Base-by-base conservation (phyloP, 495 filamentous ascomycete genomes). In the Podospora bellae-mahoneyi region DNA sequence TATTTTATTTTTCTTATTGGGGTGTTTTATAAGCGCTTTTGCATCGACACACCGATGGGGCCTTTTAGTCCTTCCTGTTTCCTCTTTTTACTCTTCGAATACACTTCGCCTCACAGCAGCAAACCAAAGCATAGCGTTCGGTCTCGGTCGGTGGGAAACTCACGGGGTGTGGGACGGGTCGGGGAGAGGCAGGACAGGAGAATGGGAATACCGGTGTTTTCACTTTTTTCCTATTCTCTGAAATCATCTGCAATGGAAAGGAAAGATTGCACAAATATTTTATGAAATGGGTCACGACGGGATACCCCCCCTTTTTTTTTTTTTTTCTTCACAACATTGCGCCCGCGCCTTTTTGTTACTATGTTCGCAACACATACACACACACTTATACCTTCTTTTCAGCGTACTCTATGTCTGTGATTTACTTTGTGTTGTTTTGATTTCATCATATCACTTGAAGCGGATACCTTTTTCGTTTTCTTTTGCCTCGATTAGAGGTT, bases 81-180 rank as follows among this genome's bases (percentile, higher is more conserved):
- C 66, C 56, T 55, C 32, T 62, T 60, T 72, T 63, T 64, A 64
- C 69, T 68, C 61, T 60, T 61, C 71, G 67, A 75, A 74, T 77
- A 77, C 75, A 77, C 57, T 72, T 75, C 61, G 75, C 75, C 73
- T 77, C 75, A 74, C 73, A 77, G 75, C 75, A 77, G 64, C 54
- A 65, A 61, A 67, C 67, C 48, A 68, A 62, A 76, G 71, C 75
- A 77, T 77, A 71, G 70, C 75, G 66, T 48, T 48, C 39, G 39
- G 39, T 48, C 39, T 48, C 39, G 39, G 39, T 61, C 30, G 65
- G 66, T 66, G 54, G 66, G 60, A 39, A 20, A 34, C 30, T 60
- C 59, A 32, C 30, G 7, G 59, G 67, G 67, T 23, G 63, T 55
- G 60, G 44, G 60, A 67, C 26, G 58, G 69, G 54, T 59, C 6